A percentile compares a stretch with the other conserved stretches of the same genome.
phyloP scores from a whole-genome alignment of 805 yeast genomes.

The Jamesozyma spencerorum region DNA sequence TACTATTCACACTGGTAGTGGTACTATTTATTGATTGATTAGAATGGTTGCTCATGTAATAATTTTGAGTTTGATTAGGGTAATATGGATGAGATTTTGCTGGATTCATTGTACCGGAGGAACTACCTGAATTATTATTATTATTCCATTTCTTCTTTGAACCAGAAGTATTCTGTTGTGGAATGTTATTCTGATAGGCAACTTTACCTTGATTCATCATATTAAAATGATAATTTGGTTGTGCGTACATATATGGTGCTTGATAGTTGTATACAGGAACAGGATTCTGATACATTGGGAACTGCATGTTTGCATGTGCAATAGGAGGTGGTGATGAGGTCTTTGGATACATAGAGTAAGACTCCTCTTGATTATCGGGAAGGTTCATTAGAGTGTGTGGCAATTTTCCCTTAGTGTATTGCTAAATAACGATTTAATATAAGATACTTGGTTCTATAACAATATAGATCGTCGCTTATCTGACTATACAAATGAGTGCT shows the following conservation, averaged over 20 bases:
- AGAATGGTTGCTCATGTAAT: conserved; percentile 3
- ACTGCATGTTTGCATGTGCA: conserved; percentile 25
- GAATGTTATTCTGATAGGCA: conserved; percentile 16
- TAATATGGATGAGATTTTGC: conserved; percentile 11
- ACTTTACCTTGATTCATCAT: conserved; percentile 26
- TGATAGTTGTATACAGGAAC: conserved; percentile 26
- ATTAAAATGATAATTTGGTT: conserved; percentile 21
- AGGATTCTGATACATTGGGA: conserved; percentile 22
- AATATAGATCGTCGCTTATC: too few relatives aligned
- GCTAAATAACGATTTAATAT: too few relatives aligned
- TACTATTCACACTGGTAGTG: background rate
- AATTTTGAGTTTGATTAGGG: conserved; percentile 11
- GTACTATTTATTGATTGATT: conserved; percentile 1
- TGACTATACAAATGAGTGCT: too few relatives aligned
- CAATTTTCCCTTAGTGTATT: too few relatives aligned
- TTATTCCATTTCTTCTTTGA: conserved; percentile 22
- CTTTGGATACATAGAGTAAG: conserved; percentile 30
- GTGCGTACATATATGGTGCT: conserved; percentile 23
- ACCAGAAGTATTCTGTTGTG: conserved; percentile 11
- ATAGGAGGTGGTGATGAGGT: conserved; percentile 27
- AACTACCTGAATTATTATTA: conserved; percentile 3
- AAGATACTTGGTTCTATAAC: too few relatives aligned
- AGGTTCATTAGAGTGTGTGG: conserved; percentile 1
- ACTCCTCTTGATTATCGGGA: conserved; percentile 20
- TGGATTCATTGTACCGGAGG: conserved; percentile 5